A percentile compares a stretch with the other conserved stretches of the same genome.
phyloP scores from a whole-genome alignment of 495 filamentous ascomycete species.

The Aspergillus coremiiformis region DNA sequence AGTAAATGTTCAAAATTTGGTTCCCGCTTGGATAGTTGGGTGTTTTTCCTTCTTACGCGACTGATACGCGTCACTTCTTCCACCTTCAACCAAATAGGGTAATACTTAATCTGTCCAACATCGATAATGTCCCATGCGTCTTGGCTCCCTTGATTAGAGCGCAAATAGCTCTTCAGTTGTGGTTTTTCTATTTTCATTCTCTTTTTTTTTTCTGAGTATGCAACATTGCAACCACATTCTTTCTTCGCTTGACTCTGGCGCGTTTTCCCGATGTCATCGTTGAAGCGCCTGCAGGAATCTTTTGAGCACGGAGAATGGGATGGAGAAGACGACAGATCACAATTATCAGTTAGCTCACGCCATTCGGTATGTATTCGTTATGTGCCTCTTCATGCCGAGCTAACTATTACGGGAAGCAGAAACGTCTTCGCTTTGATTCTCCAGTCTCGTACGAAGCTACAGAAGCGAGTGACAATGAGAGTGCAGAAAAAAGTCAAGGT shows the following conservation, averaged over 20 bases:
- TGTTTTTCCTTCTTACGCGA: not conserved
- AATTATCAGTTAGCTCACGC: slow-evolving; percentile 33
- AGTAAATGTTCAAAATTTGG: too few species aligned
- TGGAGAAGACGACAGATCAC: slow-evolving; percentile 38
- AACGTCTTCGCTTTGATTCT: slow-evolving; percentile 31
- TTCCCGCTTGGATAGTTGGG: too few species aligned
- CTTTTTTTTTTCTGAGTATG: not conserved
- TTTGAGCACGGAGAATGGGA: slow-evolving; percentile 44
- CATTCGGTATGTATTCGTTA: slow-evolving; percentile 18
- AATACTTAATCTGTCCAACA: too few species aligned
- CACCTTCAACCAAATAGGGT: too few species aligned
- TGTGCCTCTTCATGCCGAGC: not conserved
- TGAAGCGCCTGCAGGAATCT: slow-evolving; percentile 42
- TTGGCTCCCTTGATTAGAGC: too few species aligned
- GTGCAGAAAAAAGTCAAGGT: slow-evolving; percentile 15
- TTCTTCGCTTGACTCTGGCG: not conserved
- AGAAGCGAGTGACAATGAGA: slow-evolving; percentile 20
- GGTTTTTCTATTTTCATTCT: slow-evolving; percentile 13
- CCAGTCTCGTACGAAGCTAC: slow-evolving; percentile 18
- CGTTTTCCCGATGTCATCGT: slow-evolving; percentile 29
- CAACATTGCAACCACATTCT: not conserved
- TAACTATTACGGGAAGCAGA: slow-evolving; percentile 25
- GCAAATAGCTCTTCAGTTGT: not conserved
- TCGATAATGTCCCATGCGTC: too few species aligned
- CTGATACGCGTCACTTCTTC: not conserved